A percentile compares a stretch with the other conserved stretches of the same genome.
phyloP scores from a whole-genome alignment of 2,329 filamentous ascomycete genomes.

The Botrytis aclada region DNA sequence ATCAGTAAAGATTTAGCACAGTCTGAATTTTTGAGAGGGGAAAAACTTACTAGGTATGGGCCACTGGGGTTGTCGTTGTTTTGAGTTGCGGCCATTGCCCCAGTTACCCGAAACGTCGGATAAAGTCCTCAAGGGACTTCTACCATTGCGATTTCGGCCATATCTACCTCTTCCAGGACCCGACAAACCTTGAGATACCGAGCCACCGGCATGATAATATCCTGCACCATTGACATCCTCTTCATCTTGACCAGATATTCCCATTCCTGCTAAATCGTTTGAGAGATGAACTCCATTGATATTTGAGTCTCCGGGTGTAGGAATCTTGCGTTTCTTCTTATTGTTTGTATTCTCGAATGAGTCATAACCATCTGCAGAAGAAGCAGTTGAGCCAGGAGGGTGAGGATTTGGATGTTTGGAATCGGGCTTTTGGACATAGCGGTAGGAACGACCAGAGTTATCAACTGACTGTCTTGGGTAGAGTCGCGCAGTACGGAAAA shows the following conservation, averaged over 20 bases:
- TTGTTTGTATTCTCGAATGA: constrained; percentile 98
- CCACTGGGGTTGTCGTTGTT: constrained; percentile 38
- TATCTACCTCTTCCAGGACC: constrained; percentile 82
- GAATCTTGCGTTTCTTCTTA: constrained; percentile 98
- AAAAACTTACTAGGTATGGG: constrained; percentile 33
- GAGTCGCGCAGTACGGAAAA: constrained; percentile 36
- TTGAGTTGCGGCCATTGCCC: constrained; percentile 36
- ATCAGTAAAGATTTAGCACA: constrained; percentile 32
- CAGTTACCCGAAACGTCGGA: constrained; percentile 48
- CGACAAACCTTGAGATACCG: constrained; percentile 66
- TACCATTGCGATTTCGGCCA: constrained; percentile 61
- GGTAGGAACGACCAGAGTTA: constrained; percentile 44
- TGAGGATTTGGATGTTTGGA: constrained; percentile 48
- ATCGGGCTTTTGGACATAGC: constrained; percentile 46
- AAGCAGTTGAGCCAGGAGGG: constrained; percentile 64
- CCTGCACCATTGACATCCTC: constrained; percentile 42
- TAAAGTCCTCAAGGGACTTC: constrained; percentile 60
- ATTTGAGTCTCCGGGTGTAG: constrained; percentile 72
- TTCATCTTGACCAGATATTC: constrained; percentile 50
- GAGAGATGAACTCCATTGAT: constrained; percentile 47
- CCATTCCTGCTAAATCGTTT: constrained; percentile 63
- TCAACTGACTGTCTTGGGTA: constrained; percentile 48
- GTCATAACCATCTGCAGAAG: constrained; percentile 84
- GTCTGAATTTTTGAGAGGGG: constrained; percentile 15
- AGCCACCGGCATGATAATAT: constrained; percentile 55